A percentile compares a stretch with the other conserved stretches of the same genome.
phyloP scores from a whole-genome alignment of 495 filamentous ascomycete genomes.

The Glonium stellatum region DNA sequence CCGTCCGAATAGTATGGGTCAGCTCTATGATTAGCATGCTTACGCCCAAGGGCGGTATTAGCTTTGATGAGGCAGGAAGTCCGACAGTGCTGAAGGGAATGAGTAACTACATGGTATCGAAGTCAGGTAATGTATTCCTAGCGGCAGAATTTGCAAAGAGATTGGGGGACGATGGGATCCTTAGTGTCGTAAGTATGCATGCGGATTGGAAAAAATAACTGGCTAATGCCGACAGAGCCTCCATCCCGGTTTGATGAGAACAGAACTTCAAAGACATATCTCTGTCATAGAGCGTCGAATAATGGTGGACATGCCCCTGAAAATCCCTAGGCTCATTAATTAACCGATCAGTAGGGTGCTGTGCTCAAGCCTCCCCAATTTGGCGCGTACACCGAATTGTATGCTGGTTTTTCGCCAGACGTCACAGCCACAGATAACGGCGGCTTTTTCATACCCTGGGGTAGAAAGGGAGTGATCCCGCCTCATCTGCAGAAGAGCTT shows the following conservation, averaged over 20 bases:
- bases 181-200: background rate
- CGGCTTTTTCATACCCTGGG: constrained; percentile 41
- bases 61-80: background rate
- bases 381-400: constrained; percentile 44
- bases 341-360: constrained; percentile 16
- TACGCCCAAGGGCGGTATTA: constrained; percentile 11
- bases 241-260: constrained; percentile 43
- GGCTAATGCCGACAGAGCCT: constrained; percentile 12
- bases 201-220: background rate
- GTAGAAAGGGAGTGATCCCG: constrained; percentile 23
- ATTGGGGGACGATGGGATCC: background rate
- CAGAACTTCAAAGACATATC: constrained; percentile 39
- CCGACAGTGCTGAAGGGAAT: constrained; percentile 5
- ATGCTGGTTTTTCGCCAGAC: constrained; percentile 39
- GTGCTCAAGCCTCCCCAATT: constrained; percentile 33
- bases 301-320: constrained; percentile 12
- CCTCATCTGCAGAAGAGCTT: constrained; percentile 33
- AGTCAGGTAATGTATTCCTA: constrained; percentile 13
- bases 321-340: background rate
- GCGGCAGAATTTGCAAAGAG: constrained; percentile 11
- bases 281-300: constrained; percentile 20
- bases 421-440: constrained; percentile 33
- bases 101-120: constrained; percentile 19
- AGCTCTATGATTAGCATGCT: constrained; percentile 2
- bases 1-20: constrained; percentile 17